A percentile compares a stretch with the other conserved stretches of the same genome.
These are phyloP conservation scores for Gossypium rotundifolium DNA, from an alignment of 345 rosid species.

Conservation along the genomic window DNA sequence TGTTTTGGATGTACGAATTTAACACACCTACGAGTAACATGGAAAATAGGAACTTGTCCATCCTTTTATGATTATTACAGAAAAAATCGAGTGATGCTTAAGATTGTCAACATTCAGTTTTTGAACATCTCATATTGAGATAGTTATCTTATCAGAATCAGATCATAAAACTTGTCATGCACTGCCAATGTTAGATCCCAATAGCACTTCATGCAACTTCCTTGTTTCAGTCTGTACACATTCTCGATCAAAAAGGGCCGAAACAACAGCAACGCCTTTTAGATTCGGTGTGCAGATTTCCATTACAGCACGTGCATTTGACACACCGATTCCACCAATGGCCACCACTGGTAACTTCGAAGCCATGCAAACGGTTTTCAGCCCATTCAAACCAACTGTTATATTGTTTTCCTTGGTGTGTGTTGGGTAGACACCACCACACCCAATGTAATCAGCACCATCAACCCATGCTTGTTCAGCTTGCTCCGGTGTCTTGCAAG, in stretches of 20 bases:
- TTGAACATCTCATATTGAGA: background rate
- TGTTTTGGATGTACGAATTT: too few relatives aligned
- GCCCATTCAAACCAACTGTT: constrained; percentile 80
- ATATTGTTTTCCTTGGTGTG: constrained; percentile 66
- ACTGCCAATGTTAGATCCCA: too few relatives aligned
- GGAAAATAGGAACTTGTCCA: background rate
- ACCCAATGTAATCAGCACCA: constrained; percentile 90
- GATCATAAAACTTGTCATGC: background rate
- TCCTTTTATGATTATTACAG: background rate
- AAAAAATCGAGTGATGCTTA: background rate
- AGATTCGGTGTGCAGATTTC: constrained; percentile 44
- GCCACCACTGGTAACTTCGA: constrained; percentile 85
- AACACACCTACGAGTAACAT: too few relatives aligned
- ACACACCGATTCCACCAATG: constrained; percentile 71
- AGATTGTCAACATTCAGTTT: background rate
- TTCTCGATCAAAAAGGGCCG: constrained; percentile 72
- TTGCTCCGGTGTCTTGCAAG: constrained; percentile 82
- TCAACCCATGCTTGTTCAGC: constrained; percentile 80
- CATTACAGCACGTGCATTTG: constrained; percentile 58
- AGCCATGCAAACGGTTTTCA: constrained; percentile 61
- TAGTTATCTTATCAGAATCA: background rate
- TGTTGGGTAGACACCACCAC: constrained; percentile 83
- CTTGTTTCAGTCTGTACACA: constrained; percentile 35
- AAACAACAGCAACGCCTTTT: constrained; percentile 80
- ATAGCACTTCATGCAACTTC: too few relatives aligned